Conservation (phyloP, 164 flowering plant species). For the Umbellularia californica region DNA sequence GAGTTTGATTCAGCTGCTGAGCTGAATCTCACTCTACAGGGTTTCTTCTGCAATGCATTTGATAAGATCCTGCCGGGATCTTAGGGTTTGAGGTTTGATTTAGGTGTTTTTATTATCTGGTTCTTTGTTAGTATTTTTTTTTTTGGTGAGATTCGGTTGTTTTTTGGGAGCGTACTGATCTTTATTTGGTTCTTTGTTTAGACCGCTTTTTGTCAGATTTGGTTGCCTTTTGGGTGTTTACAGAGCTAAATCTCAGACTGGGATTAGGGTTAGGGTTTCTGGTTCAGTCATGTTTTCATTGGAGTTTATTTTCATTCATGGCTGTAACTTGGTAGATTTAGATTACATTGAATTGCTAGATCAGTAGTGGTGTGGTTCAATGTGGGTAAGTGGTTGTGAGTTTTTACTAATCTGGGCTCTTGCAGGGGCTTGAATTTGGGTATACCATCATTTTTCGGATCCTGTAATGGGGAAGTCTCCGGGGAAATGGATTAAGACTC, state of each 20-base stretch:
- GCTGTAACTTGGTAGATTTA: neutral
- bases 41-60: neutral
- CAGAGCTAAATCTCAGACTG: too few species aligned
- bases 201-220: neutral
- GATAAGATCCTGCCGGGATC: neutral
- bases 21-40: too few species aligned
- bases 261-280: neutral
- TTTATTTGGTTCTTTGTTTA: neutral
- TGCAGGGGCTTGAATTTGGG: constrained; percentile 4
- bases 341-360: neutral
- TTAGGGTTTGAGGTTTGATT: neutral
- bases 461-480: constrained; percentile 74
- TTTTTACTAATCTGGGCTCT: neutral
- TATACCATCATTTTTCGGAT: neutral
- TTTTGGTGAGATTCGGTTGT: neutral
- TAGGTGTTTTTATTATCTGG: too few species aligned
- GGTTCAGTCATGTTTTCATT: neutral
- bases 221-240: neutral
- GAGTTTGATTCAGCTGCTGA: neutral
- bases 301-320: neutral
- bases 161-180: neutral
- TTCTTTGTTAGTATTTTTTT: too few species aligned
- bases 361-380: neutral
- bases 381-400: neutral
- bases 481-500: constrained; percentile 81